A percentile compares a stretch with the other conserved stretches of the same genome.
phyloP scores from a whole-genome alignment of 1,139 yeast species.

The Suhomyces ambrosiae region DNA sequence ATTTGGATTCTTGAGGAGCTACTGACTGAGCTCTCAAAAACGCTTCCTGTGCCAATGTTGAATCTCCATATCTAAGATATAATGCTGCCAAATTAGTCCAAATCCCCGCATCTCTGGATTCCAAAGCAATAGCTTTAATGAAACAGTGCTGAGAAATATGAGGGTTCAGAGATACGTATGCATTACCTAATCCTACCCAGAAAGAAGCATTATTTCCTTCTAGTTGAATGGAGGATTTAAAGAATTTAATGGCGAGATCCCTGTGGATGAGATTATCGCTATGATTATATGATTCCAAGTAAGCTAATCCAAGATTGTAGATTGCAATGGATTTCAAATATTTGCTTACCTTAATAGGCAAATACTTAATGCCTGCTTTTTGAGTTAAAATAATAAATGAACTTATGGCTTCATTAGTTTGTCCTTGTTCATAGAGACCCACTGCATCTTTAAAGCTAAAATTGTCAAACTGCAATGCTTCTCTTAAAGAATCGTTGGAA shows the following conservation, averaged over 20 bases:
- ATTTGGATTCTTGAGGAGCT: slow-evolving; percentile 72
- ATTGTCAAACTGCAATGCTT: slow-evolving; percentile 8
- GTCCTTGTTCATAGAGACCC: slow-evolving; percentile 16
- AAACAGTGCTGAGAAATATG: slow-evolving; percentile 89
- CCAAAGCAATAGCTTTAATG: slow-evolving; percentile 74
- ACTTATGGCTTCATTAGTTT: slow-evolving; percentile 24
- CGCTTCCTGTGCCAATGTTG: slow-evolving; percentile 72
- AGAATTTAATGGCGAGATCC: slow-evolving; percentile 53
- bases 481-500: slow-evolving; percentile 8
- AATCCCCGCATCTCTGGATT: slow-evolving; percentile 64
- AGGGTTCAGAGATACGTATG: slow-evolving; percentile 60
- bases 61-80: slow-evolving; percentile 69
- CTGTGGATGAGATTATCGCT: slow-evolving; percentile 33
- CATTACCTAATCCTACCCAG: slow-evolving; percentile 85
- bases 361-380: slow-evolving; percentile 26
- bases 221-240: slow-evolving; percentile 68
- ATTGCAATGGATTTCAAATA: slow-evolving; percentile 59
- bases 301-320: slow-evolving; percentile 73
- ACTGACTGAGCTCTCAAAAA: slow-evolving; percentile 75
- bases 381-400: slow-evolving; percentile 31
- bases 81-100: slow-evolving; percentile 87
- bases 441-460: slow-evolving; percentile 15
- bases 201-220: slow-evolving; percentile 70
- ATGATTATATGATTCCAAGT: slow-evolving; percentile 50
- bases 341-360: slow-evolving; percentile 44